Conservation (phyloP, 805 yeast genomes). For the Metschnikowia dekortorum region DNA sequence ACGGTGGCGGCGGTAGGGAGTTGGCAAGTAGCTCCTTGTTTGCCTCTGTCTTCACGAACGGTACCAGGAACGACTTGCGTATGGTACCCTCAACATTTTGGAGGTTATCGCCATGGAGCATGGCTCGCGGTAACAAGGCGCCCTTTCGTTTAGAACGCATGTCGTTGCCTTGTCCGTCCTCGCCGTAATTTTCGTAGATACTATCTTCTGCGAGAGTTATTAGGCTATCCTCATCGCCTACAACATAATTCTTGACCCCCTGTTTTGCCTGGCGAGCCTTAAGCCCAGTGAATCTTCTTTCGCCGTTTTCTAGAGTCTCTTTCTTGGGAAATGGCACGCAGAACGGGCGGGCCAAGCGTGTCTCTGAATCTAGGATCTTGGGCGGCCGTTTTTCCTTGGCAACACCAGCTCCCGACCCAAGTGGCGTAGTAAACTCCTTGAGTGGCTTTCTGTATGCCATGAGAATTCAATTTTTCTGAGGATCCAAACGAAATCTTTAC, state of each 20-base stretch:
- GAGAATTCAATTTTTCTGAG: neutral
- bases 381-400: constrained; percentile 54
- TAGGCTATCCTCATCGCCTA: constrained; percentile 7
- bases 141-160: constrained; percentile 39
- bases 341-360: constrained; percentile 61
- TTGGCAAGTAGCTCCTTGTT: constrained; percentile 28
- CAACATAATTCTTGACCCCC: constrained; percentile 31
- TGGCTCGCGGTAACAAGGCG: constrained; percentile 57
- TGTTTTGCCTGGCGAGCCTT: constrained; percentile 21
- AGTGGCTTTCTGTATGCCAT: constrained; percentile 33
- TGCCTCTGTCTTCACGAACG: constrained; percentile 42
- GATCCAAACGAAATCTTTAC: no score
- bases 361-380: constrained; percentile 47
- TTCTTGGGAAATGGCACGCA: constrained; percentile 51
- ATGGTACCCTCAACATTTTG: constrained; percentile 34
- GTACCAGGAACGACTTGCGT: constrained; percentile 54
- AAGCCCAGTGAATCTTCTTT: constrained; percentile 5
- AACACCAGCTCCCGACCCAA: constrained; percentile 70
- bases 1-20: constrained; percentile 64
- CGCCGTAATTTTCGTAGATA: constrained; percentile 18
- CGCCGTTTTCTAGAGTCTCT: constrained; percentile 5
- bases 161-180: constrained; percentile 32
- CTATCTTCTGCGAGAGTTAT: neutral
- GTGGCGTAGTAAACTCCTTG: constrained; percentile 38
- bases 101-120: constrained; percentile 34